phyloP scores from a whole-genome alignment of 202 grass and related monocot species.

The Digitaria exilis region DNA sequence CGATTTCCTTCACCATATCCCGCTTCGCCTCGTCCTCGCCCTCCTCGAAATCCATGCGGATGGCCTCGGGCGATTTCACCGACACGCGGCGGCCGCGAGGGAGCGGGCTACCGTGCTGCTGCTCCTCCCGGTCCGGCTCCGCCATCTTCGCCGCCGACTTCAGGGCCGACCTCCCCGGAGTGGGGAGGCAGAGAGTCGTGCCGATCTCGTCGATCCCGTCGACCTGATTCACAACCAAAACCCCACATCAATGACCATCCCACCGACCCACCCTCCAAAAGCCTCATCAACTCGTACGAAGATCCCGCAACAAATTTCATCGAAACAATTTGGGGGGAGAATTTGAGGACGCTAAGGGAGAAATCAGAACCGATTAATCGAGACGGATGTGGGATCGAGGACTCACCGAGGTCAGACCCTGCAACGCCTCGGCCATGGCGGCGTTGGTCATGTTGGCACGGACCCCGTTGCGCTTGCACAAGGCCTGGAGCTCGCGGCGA shows the following conservation, averaged over 20 bases:
- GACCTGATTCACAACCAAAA: slow-evolving; percentile 22
- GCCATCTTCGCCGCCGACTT: slow-evolving; percentile 39
- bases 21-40: slow-evolving; percentile 48
- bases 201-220: slow-evolving; percentile 50
- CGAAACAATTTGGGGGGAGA: background rate
- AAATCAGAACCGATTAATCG: background rate
- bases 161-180: slow-evolving; percentile 43
- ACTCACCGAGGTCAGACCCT: slow-evolving; percentile 56
- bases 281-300: background rate
- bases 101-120: slow-evolving; percentile 73
- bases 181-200: slow-evolving; percentile 43
- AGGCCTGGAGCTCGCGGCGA: slow-evolving; percentile 70
- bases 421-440: slow-evolving; percentile 84
- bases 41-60: slow-evolving; percentile 54
- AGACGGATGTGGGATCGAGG: background rate
- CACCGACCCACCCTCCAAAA: background rate
- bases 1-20: slow-evolving; percentile 45
- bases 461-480: slow-evolving; percentile 89
- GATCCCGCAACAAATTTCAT: background rate
- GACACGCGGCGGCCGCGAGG: slow-evolving; percentile 71
- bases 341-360: background rate
- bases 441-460: slow-evolving; percentile 88
- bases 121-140: slow-evolving; percentile 34
- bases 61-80: slow-evolving; percentile 53
- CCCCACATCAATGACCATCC: slow-evolving; percentile 2